Evolutionary conservation across 768 basidiomycete genomes (phyloP).

Genomic region (Psilocybe cyanescens): DNA sequence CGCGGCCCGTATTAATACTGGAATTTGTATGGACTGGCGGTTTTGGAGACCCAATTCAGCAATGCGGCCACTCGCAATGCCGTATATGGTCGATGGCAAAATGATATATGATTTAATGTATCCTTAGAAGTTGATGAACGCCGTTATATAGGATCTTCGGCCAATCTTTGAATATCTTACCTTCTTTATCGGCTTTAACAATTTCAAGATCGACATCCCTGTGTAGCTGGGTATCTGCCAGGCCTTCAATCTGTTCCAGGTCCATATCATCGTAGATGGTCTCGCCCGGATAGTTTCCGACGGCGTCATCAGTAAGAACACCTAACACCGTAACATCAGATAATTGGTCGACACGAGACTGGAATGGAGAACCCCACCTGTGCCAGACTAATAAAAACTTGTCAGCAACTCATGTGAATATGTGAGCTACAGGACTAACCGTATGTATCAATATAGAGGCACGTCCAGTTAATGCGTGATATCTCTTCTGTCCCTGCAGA

Average conservation of each 20-base stretch:
- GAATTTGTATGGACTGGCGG: slow-evolving; percentile 55
- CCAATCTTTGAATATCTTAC: background rate
- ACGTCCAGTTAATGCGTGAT: slow-evolving; percentile 42
- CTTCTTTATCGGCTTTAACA: slow-evolving; percentile 42
- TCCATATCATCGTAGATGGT: slow-evolving; percentile 54
- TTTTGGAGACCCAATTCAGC: slow-evolving; percentile 58
- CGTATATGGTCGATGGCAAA: slow-evolving; percentile 63
- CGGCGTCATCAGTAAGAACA: slow-evolving; percentile 39
- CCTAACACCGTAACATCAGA: slow-evolving; percentile 5
- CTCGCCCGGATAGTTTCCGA: slow-evolving; percentile 40
- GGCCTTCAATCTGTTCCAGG: slow-evolving; percentile 45
- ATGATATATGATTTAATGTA: slow-evolving; percentile 56
- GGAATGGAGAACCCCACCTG: slow-evolving; percentile 33
- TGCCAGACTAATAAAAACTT: slow-evolving; percentile 46
- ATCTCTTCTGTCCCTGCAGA: slow-evolving; percentile 55
- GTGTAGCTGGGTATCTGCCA: slow-evolving; percentile 50
- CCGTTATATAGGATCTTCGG: background rate
- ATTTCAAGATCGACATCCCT: slow-evolving; percentile 52
- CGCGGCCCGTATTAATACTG: slow-evolving; percentile 44
- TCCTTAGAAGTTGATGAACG: slow-evolving; percentile 33
- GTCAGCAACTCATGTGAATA: background rate
- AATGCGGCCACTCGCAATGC: slow-evolving; percentile 49
- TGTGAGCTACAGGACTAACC: slow-evolving; percentile 36
- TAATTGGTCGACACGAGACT: background rate
- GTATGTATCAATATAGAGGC: slow-evolving; percentile 63